A percentile compares a stretch with the other conserved stretches of the same genome.
Evolutionary conservation across 192 early-diverging fungal species (phyloP).

Genomic region (Umbelopsis vinacea): DNA sequence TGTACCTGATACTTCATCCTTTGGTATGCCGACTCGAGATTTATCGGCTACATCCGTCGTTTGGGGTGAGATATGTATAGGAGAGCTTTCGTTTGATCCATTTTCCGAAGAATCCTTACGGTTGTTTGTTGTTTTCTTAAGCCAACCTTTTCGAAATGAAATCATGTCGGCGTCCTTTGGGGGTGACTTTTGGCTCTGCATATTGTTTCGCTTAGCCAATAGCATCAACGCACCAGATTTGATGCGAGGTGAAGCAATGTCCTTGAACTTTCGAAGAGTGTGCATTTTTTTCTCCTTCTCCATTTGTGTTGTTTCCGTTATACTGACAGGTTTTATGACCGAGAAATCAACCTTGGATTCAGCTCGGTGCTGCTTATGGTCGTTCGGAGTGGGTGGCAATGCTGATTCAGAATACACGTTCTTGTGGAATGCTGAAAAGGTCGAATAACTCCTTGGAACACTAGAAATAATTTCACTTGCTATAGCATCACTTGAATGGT

Average conservation of each 20-base stretch:
- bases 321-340: neutral
- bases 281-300: conserved; percentile 13
- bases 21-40: neutral
- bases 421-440: neutral
- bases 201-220: conserved; percentile 7
- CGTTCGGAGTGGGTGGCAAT: neutral
- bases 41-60: neutral
- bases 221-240: conserved; percentile 14
- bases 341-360: too few relatives aligned
- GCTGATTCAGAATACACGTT: neutral
- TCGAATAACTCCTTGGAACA: neutral
- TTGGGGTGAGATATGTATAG: too few relatives aligned
- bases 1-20: neutral
- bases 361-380: neutral
- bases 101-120: neutral
- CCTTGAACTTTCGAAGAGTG: conserved; percentile 2
- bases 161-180: neutral
- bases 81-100: too few relatives aligned
- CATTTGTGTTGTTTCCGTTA: neutral
- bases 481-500: neutral
- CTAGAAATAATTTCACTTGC: neutral
- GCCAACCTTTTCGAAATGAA: conserved; percentile 9
- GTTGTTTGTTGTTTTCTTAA: neutral
- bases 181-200: neutral
- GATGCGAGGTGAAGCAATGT: conserved; percentile 4